phyloP scores from a whole-genome alignment of 345 rosid genomes.

The Pistacia atlantica region DNA sequence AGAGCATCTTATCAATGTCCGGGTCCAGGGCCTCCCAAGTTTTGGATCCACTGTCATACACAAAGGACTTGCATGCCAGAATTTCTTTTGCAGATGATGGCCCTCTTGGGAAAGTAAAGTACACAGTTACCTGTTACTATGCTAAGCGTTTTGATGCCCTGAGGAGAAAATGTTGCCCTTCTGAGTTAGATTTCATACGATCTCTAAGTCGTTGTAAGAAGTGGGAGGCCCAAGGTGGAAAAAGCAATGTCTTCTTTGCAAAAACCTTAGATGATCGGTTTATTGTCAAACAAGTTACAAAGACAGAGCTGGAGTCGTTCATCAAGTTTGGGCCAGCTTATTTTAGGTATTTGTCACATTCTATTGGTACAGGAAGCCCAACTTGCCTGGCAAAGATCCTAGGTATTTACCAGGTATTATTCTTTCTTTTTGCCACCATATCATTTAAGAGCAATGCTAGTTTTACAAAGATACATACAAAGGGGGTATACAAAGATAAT shows the following conservation, averaged over 20 bases:
- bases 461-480: too few species aligned
- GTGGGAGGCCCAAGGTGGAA: conserved; percentile 99
- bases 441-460: not conserved
- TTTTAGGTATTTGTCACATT: conserved; percentile 78
- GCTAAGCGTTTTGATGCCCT: conserved; percentile 84
- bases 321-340: conserved; percentile 87
- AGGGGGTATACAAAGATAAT: too few species aligned
- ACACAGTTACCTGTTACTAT: conserved; percentile 83
- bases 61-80: conserved; percentile 75
- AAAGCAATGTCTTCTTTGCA: conserved; percentile 98
- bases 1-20: conserved; percentile 38
- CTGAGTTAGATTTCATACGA: conserved; percentile 78
- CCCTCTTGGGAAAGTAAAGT: conserved; percentile 76
- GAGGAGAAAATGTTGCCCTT: conserved; percentile 85
- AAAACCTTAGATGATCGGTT: conserved; percentile 96
- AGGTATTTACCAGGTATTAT: conserved; percentile 92
- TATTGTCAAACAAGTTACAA: conserved; percentile 93
- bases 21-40: conserved; percentile 44
- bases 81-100: conserved; percentile 73
- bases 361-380: conserved; percentile 74
- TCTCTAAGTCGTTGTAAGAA: conserved; percentile 97
- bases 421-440: conserved; percentile 2
- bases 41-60: conserved; percentile 55
- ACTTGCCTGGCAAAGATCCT: conserved; percentile 93
- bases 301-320: conserved; percentile 95